Evolutionary conservation across 768 basidiomycete genomes (phyloP), one percentile per base, ranked within the genome.

Genomic region (Hirschioporus abietinus): DNA sequence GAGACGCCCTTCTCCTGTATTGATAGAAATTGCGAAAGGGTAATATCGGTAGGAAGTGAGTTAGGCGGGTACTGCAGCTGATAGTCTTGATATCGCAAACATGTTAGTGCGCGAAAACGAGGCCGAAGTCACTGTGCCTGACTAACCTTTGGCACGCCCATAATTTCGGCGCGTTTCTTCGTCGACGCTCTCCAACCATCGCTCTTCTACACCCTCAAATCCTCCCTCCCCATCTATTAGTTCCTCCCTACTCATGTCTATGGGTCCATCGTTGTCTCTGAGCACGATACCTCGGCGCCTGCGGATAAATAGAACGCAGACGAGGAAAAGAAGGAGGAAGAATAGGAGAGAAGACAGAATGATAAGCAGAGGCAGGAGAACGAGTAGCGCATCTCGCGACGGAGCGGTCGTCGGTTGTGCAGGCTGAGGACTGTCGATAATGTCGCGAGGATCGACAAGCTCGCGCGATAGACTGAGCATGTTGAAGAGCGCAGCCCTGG

Each of bases 1-100:
- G 96, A 96, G 60, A 99, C 96, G 70, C 97, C 97, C 74, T 99
- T 99, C 79, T 99, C 97, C 76, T 99, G 97, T 66, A 99, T 99
- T 27, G 96, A 95, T 24, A 99, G 88, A 79, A 99, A 99, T 74
- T 99, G 97, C 9, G 96, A 96, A 64, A 99, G 83, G 0, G 96
- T 99, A 78, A 99, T 99, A 76, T 99, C 97, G 64, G 96, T 96
- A 25, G 96, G 93, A 59, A 91, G 83, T n/a, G 97, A 99, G 74
- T 96, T 95, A 35, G 97, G 96, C 5, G 92, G 93, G 77, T 96
- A 96, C 75, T 92, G 90, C 26, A 88, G 68, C 74, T 95, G 93
- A 74, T 88, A 90, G 64, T 92, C 93, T 95, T 75, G 35, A 60
- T n/a, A 20, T 63, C 58, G 58, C 64, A 35, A 34, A 20, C 12